Evolutionary conservation across 345 rosid species (phyloP).

Genomic region (Hypericum androsaemum): DNA sequence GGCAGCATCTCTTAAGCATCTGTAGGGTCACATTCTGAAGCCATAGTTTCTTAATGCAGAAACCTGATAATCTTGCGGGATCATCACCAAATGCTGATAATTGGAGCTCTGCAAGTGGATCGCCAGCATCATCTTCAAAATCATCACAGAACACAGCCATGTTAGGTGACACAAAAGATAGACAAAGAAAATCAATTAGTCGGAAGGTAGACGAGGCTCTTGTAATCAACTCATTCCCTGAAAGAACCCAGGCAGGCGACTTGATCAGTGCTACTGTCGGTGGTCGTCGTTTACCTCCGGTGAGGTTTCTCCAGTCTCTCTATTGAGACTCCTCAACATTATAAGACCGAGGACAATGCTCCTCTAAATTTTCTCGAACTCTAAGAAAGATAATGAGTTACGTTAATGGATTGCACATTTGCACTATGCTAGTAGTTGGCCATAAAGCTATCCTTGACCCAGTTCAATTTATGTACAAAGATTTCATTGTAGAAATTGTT

Average conservation of each 20-base stretch:
- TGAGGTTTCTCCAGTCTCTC: conserved; percentile 22
- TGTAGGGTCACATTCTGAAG: too few species aligned
- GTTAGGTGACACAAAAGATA: conserved; percentile 31
- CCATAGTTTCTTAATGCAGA: conserved; percentile 33
- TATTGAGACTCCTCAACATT: background rate
- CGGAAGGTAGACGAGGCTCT: conserved; percentile 38
- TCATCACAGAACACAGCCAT: conserved; percentile 35
- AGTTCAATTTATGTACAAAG: too few species aligned
- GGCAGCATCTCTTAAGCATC: too few species aligned
- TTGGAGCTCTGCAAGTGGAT: conserved; percentile 50
- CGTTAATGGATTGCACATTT: too few species aligned
- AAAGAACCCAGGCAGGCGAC: conserved; percentile 63
- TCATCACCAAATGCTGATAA: conserved; percentile 38
- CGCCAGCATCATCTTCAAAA: conserved; percentile 60
- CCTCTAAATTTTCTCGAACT: too few species aligned
- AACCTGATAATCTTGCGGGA: conserved; percentile 57
- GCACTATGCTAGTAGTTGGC: too few species aligned
- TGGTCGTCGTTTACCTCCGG: conserved; percentile 46
- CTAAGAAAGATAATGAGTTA: too few species aligned
- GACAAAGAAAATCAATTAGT: conserved; percentile 47
- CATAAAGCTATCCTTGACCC: too few species aligned
- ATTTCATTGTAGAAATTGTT: too few species aligned
- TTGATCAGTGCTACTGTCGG: conserved; percentile 50
- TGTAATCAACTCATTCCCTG: conserved; percentile 41
- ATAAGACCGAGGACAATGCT: background rate